Evolutionary conservation across 768 basidiomycete species (phyloP).

Genomic region (Gymnopilus junonius): DNA sequence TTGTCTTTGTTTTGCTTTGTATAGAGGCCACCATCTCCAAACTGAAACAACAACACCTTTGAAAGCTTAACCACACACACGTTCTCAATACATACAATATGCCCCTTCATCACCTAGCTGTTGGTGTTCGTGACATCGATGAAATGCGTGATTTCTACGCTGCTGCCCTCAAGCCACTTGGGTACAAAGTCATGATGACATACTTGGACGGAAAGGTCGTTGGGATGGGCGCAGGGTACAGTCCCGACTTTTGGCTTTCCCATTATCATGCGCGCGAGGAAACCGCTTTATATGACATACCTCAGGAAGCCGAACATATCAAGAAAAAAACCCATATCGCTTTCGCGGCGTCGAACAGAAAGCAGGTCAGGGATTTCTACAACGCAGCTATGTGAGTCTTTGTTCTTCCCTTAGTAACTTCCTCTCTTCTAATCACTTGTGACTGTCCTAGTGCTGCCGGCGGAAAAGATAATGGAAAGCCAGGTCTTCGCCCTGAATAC

Average conservation of each 20-base stretch:
- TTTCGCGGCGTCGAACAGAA: conserved; percentile 23
- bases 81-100: conserved; percentile 7
- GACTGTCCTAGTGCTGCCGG: conserved; percentile 22
- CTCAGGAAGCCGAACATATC: conserved; percentile 3
- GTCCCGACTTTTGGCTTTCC: conserved; percentile 27
- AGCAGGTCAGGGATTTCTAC: conserved; percentile 29
- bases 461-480: conserved; percentile 29
- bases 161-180: conserved; percentile 27
- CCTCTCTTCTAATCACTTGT: background rate
- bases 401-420: background rate
- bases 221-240: conserved; percentile 19
- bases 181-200: conserved; percentile 20
- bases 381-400: conserved; percentile 28
- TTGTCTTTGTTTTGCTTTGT: background rate
- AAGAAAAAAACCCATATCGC: conserved; percentile 24
- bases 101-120: conserved; percentile 22
- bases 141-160: conserved; percentile 21
- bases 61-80: background rate
- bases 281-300: background rate
- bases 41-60: background rate
- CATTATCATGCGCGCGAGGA: background rate
- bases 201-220: conserved; percentile 24
- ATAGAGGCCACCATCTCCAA: background rate
- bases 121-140: conserved; percentile 18
- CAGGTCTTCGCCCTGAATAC: conserved; percentile 29